A percentile compares a stretch with the other conserved stretches of the same genome.
Conservation (phyloP, 352 stramenopile species). For the Pythium phragmiticola region DNA sequence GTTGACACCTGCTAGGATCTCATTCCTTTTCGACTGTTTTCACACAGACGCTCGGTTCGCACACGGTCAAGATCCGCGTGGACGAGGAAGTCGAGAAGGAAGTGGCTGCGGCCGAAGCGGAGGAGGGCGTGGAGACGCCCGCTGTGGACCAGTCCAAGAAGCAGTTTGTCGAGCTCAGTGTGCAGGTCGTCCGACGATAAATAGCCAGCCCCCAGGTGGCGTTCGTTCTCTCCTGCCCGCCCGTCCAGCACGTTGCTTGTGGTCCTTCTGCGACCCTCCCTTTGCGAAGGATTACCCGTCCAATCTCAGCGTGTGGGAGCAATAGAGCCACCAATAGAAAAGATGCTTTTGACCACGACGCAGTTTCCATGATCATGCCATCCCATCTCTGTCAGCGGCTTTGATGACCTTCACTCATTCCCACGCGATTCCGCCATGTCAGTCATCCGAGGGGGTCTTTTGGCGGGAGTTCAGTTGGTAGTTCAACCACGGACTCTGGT, state of each 20-base stretch:
- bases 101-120: conserved; percentile 42
- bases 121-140: conserved; percentile 21
- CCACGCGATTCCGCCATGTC: conserved; percentile 11
- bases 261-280: not conserved
- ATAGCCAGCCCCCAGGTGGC: not conserved
- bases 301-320: not conserved
- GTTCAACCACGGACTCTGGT: conserved; percentile 3
- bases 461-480: conserved; percentile 7
- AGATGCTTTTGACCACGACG: no score
- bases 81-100: conserved; percentile 77
- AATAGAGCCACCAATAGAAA: no score
- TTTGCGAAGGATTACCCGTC: not conserved
- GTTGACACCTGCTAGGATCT: not conserved
- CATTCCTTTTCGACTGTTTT: not conserved
- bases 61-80: conserved; percentile 82
- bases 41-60: conserved; percentile 58
- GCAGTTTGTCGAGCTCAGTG: conserved; percentile 66
- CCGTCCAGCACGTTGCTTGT: not conserved
- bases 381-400: not conserved
- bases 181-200: conserved; percentile 73
- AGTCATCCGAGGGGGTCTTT: conserved; percentile 15
- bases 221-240: not conserved
- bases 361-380: not conserved
- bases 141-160: conserved; percentile 69
- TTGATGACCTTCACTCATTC: not conserved